Base-by-base conservation (phyloP, 2,329 filamentous ascomycete genomes). In the Colletotrichum lentis region DNA sequence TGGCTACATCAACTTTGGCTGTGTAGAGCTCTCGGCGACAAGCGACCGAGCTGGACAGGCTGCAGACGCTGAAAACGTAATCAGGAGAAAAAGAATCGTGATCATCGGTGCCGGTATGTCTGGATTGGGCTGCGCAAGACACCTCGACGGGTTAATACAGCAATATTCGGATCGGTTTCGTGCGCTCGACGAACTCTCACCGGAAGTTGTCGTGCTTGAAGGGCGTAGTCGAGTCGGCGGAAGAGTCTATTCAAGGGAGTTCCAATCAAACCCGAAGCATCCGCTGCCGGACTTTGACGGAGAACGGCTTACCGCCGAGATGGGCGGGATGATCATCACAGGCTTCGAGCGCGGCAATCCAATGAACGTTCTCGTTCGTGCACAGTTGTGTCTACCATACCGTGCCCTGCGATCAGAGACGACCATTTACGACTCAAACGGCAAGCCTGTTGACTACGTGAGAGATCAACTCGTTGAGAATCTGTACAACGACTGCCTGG, bases 251-350 rank as follows among this genome's bases (percentile, higher is more conserved):
- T 99, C 96, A 61, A 93, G 86, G 61, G 80, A 85, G 27, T 85
- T 90, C 70, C 82, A 82, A 84, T 88, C 81, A 81, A 91, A 82
- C 77, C 86, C 77, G 78, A 82, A 64, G 76, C 82, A 75, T 79
- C 80, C 71, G 73, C 88, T 76, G 80, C 83, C 76, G 74, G 83
- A 72, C 76, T 79, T 87, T 85, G 77, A 86, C 80, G 85, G 83
- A 10, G 86, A 84, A 69, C 83, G 88, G 58, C 91, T 91, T 75
- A 98, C 94, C 22, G 96, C 93, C 39, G 96, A 99, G 77, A 96
- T 97, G 90, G 96, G 96, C 35, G 96, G 95, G 63, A 97, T 99
- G 85, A 98, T 99, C 69, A 94, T 99, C 69, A 97, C 96, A 41
- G 96, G 96, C 0, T 99, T 98, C 76, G 94, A 98, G 72, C 88